Conservation (phyloP, 2,329 filamentous ascomycete species). For the Cercospora brassicicola region DNA sequence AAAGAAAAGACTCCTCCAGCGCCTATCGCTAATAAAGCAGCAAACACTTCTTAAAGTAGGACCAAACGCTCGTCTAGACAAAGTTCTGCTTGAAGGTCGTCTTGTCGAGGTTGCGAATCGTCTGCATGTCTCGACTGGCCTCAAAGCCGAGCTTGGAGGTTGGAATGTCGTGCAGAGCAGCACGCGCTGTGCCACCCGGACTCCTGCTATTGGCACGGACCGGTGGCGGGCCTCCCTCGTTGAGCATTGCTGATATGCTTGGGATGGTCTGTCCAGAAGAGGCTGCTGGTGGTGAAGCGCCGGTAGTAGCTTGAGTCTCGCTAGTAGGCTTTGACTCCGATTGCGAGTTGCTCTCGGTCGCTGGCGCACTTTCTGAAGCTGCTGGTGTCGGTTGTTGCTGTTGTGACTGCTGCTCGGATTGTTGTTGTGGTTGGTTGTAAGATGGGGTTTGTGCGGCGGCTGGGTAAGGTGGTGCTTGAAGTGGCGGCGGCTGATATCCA, state of each 20-base stretch:
- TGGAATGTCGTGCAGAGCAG: slow-evolving; percentile 40
- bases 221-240: slow-evolving; percentile 35
- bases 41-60: not conserved
- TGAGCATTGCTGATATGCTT: slow-evolving; percentile 53
- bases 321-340: slow-evolving; percentile 23
- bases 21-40: slow-evolving; percentile 17
- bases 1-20: slow-evolving; percentile 3
- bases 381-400: slow-evolving; percentile 24
- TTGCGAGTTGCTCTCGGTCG: slow-evolving; percentile 38
- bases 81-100: slow-evolving; percentile 38
- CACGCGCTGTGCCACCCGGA: slow-evolving; percentile 31
- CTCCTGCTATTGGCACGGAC: slow-evolving; percentile 36
- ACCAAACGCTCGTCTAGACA: not conserved
- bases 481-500: slow-evolving; percentile 26
- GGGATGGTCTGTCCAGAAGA: slow-evolving; percentile 50
- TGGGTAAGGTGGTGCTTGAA: slow-evolving; percentile 26
- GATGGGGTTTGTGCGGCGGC: slow-evolving; percentile 10
- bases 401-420: slow-evolving; percentile 18
- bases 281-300: slow-evolving; percentile 35
- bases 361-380: slow-evolving; percentile 19
- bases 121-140: slow-evolving; percentile 39
- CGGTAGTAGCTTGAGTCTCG: slow-evolving; percentile 44
- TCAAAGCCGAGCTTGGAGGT: slow-evolving; percentile 43
- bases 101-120: slow-evolving; percentile 41
- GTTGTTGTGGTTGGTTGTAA: slow-evolving; percentile 18